Evolutionary conservation across 148 eudicot genomes (phyloP).

Genomic region (Salicornia ramosissima): DNA sequence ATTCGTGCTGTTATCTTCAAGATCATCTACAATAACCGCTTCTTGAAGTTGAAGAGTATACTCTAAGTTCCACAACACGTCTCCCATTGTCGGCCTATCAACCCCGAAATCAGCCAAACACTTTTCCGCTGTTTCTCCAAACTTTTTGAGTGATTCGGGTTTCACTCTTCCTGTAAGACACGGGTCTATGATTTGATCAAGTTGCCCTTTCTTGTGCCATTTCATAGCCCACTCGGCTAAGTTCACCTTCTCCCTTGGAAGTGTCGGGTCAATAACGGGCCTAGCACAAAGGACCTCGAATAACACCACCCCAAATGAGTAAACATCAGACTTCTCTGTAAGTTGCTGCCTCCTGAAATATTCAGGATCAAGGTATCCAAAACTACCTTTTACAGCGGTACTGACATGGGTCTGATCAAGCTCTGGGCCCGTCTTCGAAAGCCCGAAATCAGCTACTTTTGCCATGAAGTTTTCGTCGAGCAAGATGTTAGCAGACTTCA

Average conservation of each 20-base stretch:
- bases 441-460: constrained; percentile 92
- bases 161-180: constrained; percentile 51
- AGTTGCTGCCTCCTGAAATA: constrained; percentile 87
- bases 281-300: constrained; percentile 88
- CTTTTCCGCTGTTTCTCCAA: constrained; percentile 87
- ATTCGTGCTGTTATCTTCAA: constrained; percentile 65
- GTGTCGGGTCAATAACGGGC: constrained; percentile 88
- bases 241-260: constrained; percentile 83
- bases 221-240: constrained; percentile 93
- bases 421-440: constrained; percentile 89
- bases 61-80: constrained; percentile 91
- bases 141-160: constrained; percentile 77
- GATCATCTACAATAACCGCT: constrained; percentile 52
- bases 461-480: constrained; percentile 79
- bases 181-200: constrained; percentile 70
- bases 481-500: constrained; percentile 91
- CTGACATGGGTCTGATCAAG: constrained; percentile 93
- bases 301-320: constrained; percentile 88
- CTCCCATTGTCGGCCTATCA: constrained; percentile 95
- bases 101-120: constrained; percentile 87
- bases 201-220: constrained; percentile 79
- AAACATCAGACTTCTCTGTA: constrained; percentile 91
- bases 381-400: constrained; percentile 94
- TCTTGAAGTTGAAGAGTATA: constrained; percentile 85
- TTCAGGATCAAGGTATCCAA: constrained; percentile 93